Evolutionary conservation across 2,329 filamentous ascomycete species (phyloP).

Genomic region (Graphilbum sp.): DNA sequence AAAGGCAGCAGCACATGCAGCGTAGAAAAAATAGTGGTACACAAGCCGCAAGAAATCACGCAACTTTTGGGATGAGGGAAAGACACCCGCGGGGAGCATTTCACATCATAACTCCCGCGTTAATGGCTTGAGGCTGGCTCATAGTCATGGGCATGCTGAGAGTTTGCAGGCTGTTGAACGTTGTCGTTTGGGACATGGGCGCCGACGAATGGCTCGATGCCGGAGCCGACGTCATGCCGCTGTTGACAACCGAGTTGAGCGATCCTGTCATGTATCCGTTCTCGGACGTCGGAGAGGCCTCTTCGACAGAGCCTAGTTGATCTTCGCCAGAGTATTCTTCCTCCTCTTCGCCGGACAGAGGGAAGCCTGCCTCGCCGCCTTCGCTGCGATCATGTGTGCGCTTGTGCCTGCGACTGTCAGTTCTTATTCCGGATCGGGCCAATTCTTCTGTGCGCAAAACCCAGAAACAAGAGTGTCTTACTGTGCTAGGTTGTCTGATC

Average conservation of each 20-base stretch:
- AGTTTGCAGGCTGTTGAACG: slow-evolving; percentile 42
- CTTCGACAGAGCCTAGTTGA: slow-evolving; percentile 64
- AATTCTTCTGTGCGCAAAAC: too few relatives aligned
- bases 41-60: neutral
- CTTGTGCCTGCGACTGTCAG: slow-evolving; percentile 70
- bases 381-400: slow-evolving; percentile 51
- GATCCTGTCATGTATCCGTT: slow-evolving; percentile 41
- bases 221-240: slow-evolving; percentile 8
- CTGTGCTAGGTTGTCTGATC: slow-evolving; percentile 98
- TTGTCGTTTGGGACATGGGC: slow-evolving; percentile 17
- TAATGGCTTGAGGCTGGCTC: slow-evolving; percentile 30
- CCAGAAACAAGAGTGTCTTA: too few relatives aligned
- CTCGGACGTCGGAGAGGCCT: slow-evolving; percentile 59
- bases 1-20: neutral
- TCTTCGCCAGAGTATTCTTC: slow-evolving; percentile 74
- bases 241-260: slow-evolving; percentile 27
- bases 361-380: slow-evolving; percentile 38
- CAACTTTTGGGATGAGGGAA: too few relatives aligned
- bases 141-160: slow-evolving; percentile 50
- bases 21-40: neutral
- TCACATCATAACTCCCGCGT: slow-evolving; percentile 26
- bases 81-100: too few relatives aligned
- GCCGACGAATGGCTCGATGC: slow-evolving; percentile 12
- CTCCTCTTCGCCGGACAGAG: slow-evolving; percentile 66
- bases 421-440: too few relatives aligned